Conservation (phyloP, 2,329 filamentous ascomycete species). For the Xylaria sp. region DNA sequence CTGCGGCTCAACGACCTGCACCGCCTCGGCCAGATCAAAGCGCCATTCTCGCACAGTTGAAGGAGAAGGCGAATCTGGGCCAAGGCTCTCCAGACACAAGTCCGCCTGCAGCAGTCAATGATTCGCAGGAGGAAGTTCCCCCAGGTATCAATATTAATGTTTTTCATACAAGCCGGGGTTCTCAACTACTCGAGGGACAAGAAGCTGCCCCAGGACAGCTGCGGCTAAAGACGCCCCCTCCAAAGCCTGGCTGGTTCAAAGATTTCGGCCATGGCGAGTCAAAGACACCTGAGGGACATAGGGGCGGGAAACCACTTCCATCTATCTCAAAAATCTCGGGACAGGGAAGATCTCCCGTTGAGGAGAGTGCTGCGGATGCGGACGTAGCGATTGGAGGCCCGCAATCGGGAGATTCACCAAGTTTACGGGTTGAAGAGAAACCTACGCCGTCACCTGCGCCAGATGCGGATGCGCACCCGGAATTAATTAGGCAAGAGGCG, state of each 20-base stretch:
- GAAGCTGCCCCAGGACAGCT: conserved; percentile 40
- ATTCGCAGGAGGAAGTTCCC: conserved; percentile 51
- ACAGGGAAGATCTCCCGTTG: conserved; percentile 36
- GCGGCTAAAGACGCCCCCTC: conserved; percentile 38
- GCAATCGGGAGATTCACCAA: not conserved
- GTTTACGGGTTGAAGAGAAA: conserved; percentile 3
- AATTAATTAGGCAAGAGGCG: not conserved
- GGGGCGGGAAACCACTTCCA: conserved; percentile 30
- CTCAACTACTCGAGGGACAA: conserved; percentile 55
- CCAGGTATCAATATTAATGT: conserved; percentile 58
- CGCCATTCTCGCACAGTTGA: conserved; percentile 43
- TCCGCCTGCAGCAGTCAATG: conserved; percentile 1
- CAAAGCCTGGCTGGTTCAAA: conserved; percentile 51
- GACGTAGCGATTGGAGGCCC: conserved; percentile 32
- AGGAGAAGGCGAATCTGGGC: conserved; percentile 21
- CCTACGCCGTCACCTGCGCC: not conserved
- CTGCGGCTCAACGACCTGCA: conserved; percentile 26
- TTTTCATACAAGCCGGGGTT: conserved; percentile 60
- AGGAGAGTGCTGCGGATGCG: conserved; percentile 37
- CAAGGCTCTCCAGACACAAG: conserved; percentile 19
- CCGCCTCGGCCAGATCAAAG: conserved; percentile 40
- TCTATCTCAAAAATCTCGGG: conserved; percentile 29
- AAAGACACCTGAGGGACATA: conserved; percentile 24
- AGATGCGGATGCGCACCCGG: not conserved
- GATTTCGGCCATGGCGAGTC: conserved; percentile 49